Base-by-base conservation (phyloP, 352 stramenopile species). In the Aphanomyces euteiches region DNA sequence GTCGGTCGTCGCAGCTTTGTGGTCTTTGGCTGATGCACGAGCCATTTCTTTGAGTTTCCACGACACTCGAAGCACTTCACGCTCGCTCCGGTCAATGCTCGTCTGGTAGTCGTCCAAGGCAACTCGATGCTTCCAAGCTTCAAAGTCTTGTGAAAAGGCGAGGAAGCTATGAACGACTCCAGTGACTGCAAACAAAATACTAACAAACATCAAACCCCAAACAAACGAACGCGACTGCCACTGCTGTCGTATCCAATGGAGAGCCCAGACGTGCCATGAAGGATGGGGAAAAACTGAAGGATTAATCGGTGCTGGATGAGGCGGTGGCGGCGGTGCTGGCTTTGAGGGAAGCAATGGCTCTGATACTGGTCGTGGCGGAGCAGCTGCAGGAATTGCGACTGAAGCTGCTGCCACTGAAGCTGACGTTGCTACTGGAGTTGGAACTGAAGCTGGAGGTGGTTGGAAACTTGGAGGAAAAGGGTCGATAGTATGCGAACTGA, bases 81-180 rank as follows among this genome's bases (percentile, higher is more conserved):
- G 12, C 15, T 61, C 43, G 28, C 47, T 63, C 3, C 64, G 48
- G 36, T 70, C 64, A 19, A 70, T 37, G 40, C 64, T 70, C 36
- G 21, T 28, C 10, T 56, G 64, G 34, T 70, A 70, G 7, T 70
- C 28, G 54, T 41, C 56, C 10, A 70, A 28, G 6, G 64, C 54
- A 21, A 63, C 61, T 17, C 64, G 48, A 13, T 61, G 43, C 39
- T 70, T 54, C 64, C 64, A 70, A 12, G 64, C 64, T 45, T 54
- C 47, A 47, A 64, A 70, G 21, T 70, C 64, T 40, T 70, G 64
- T 10, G 64, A 38, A 15, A 63, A 47, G 40, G 40, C 12, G 17
- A 70, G 47, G 38, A 56, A 36, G 48, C 43, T 50, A 19, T 41
- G 19, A 3, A 21, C 21, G 0, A 61, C 13, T 4, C 64, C 64